phyloP scores from a whole-genome alignment of 1,284 basidiomycete genomes.

The Macrocystidia cucumis region DNA sequence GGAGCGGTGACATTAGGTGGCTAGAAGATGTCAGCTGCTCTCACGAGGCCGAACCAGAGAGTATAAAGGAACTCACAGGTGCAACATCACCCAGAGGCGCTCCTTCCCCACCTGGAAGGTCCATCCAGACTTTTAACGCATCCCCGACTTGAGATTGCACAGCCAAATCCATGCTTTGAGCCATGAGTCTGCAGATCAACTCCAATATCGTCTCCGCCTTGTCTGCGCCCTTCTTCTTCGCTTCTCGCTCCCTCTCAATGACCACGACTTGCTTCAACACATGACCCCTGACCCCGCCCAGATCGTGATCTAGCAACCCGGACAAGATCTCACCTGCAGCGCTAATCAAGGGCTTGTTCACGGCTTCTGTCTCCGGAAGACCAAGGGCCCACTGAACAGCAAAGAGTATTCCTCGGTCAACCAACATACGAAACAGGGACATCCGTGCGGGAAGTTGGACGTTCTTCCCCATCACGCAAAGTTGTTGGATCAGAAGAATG shows the following conservation, averaged over 20 bases:
- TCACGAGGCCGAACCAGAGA: slow-evolving; percentile 9
- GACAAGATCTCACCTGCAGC: slow-evolving; percentile 87
- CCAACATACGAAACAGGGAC: slow-evolving; percentile 81
- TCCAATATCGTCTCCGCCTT: slow-evolving; percentile 71
- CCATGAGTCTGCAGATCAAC: slow-evolving; percentile 73
- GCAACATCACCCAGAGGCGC: slow-evolving; percentile 23
- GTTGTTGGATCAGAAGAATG: slow-evolving; percentile 84
- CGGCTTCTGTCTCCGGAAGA: slow-evolving; percentile 38
- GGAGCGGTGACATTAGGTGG: slow-evolving; percentile 23
- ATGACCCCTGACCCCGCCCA: slow-evolving; percentile 80
- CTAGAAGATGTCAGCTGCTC: slow-evolving; percentile 12
- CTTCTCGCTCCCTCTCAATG: slow-evolving; percentile 51
- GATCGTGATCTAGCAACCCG: slow-evolving; percentile 86
- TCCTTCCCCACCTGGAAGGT: slow-evolving; percentile 46
- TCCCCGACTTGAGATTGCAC: slow-evolving; percentile 90
- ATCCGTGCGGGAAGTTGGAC: slow-evolving; percentile 86
- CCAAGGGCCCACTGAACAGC: slow-evolving; percentile 88
- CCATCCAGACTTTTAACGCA: slow-evolving; percentile 80
- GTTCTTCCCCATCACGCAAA: slow-evolving; percentile 95
- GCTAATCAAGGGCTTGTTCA: slow-evolving; percentile 53
- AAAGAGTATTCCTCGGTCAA: slow-evolving; percentile 85
- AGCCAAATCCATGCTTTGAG: slow-evolving; percentile 75
- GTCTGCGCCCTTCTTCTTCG: slow-evolving; percentile 46
- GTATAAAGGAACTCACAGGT: slow-evolving; percentile 8
- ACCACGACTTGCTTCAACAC: slow-evolving; percentile 74